Base-by-base conservation (phyloP, 257 asterid genomes). In the Nicotiana paniculata region DNA sequence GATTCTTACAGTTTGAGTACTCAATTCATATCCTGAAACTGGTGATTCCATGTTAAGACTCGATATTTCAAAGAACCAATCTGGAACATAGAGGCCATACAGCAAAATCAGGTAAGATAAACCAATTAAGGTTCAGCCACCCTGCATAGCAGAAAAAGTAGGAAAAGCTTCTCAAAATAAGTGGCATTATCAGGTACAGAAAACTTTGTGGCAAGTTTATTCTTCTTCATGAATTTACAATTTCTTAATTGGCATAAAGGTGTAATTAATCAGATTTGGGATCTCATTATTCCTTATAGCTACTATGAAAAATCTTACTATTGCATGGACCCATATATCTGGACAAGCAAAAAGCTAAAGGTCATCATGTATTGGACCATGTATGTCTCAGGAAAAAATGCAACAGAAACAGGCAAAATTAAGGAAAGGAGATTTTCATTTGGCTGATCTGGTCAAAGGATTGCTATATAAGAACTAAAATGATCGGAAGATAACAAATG, bases 51-150 rank as follows among this genome's bases (percentile, higher is more conserved):
- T 64, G 88, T 83, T 79, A 88, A 83, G 83, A 78, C 87, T 86
- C 66, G 86, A 83, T 87, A 83, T 86, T 30, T 90, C 91, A 85
- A 92, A 93, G 85, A 84, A 81, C 99, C 99, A 95, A 87, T 90
- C 87, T 75, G 98, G 95, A 85, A 92, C 91, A 85, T 91, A 93
- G 43, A 95, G 91, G 81, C 88, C 90, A 88, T 95, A 92, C 78
- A 93, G 88, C 87, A 95, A 80, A 83, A 82, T 86, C 90, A 91
- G 83, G 90, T 92, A 95, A 13, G 85, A 15, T 65, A 90, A 77
- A 85, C 94, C 92, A 15, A 93, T 77, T 72, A 85, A 77, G 79
- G 87, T 78, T 76, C 92, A 32, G 89, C 90, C 77, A 83, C 86
- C 64, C 99, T 95, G 93, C 86, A 75, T 70, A 85, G 77, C 81